Evolutionary conservation across 441 rosid species (phyloP), one percentile per base, ranked within the genome.

Genomic region (Croton laevigatus): DNA sequence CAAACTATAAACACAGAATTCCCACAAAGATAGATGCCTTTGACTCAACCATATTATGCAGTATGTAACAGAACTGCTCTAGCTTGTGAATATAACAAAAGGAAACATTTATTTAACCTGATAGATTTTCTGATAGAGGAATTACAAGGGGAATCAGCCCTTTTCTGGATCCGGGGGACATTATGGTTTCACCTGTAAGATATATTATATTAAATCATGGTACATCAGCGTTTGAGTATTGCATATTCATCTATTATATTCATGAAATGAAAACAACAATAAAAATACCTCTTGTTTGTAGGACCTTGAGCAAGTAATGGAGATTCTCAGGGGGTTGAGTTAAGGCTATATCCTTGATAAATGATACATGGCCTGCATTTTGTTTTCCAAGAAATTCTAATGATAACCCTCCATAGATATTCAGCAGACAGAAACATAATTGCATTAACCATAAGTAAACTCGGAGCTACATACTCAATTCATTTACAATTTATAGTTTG

Each of bases 311-410:
- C 75, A 91, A 85, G 69, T 84, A 76, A 20, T 66, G 83, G 71
- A 91, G 91, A 81, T 87, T 84, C 74, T 75, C 70, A 19, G 94
- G 94, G 76, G 94, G 93, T 76, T 85, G 85, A 63, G 91, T 80
- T 46, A 72, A 89, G 68, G 91, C 96, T 34, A 90, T 81, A 71
- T 86, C 91, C 82, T 85, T 81, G 77, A 90, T 79, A 81, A 92
- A 92, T 38, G 88, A 83, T 48, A 84, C 66, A 72, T 91, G 97
- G 64, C 81, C 97, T 87, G 84, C 81, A 76, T 63, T 57, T 32
- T 27, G 4, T 44, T 70, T 55, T 14, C 6, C 44, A 57, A 66
- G 19, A 62, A 5, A 5, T 27, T 49, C n/a, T n/a, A 60, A n/a
- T 58, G 46, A 17, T 44, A 20, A 1, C n/a, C 23, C 0, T 3